A percentile compares a stretch with the other conserved stretches of the same genome.
These are phyloP conservation scores for Trichosporon coremiiforme DNA, from an alignment of 1,284 basidiomycete genomes.

Conservation along the genomic window DNA sequence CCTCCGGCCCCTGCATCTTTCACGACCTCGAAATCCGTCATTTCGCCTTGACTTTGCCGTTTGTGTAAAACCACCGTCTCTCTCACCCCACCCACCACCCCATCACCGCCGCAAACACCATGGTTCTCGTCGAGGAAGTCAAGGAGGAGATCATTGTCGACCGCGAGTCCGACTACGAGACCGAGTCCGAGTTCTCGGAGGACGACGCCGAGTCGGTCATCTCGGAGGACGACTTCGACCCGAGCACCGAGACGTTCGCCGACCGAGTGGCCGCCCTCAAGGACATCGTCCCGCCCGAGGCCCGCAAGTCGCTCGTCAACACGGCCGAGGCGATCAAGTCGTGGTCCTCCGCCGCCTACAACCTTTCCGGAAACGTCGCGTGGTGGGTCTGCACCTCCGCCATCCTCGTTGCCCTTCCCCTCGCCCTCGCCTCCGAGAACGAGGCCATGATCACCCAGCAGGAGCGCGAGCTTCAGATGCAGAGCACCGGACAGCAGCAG, in stretches of 20 bases:
- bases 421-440: slow-evolving; percentile 91
- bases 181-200: slow-evolving; percentile 43
- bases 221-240: slow-evolving; percentile 46
- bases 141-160: slow-evolving; percentile 42
- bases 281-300: slow-evolving; percentile 91
- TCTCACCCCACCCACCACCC: not conserved
- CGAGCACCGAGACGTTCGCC: slow-evolving; percentile 69
- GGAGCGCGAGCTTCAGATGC: slow-evolving; percentile 91
- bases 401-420: slow-evolving; percentile 86
- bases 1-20: slow-evolving; percentile 8
- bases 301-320: slow-evolving; percentile 72
- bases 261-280: slow-evolving; percentile 88
- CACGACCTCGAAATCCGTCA: slow-evolving; percentile 15
- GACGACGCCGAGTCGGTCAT: slow-evolving; percentile 42
- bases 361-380: slow-evolving; percentile 77
- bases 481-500: slow-evolving; percentile 88
- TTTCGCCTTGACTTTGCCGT: slow-evolving; percentile 4
- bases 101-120: slow-evolving; percentile 29
- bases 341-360: slow-evolving; percentile 62
- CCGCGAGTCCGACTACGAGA: slow-evolving; percentile 50
- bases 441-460: slow-evolving; percentile 92
- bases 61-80: not conserved
- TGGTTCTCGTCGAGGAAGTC: slow-evolving; percentile 57
- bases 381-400: slow-evolving; percentile 96
- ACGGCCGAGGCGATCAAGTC: slow-evolving; percentile 66